A percentile compares a stretch with the other conserved stretches of the same genome.
These are phyloP conservation scores for Penicillium sp. DNA, from an alignment of 2,329 filamentous ascomycete species.

Conservation along the genomic window DNA sequence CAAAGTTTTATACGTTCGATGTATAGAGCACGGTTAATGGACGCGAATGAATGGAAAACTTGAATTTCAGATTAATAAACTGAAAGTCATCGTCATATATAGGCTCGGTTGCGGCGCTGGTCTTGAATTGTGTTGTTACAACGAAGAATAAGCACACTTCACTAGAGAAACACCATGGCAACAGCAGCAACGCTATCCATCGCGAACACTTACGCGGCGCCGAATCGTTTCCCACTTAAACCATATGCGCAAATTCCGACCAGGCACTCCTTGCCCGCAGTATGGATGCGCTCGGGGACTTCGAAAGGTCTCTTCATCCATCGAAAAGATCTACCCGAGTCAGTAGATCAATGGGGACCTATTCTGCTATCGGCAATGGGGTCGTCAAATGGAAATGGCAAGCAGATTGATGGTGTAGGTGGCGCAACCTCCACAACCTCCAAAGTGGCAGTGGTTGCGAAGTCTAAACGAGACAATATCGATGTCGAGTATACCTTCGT, in stretches of 20 bases:
- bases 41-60: background rate
- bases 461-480: slow-evolving; percentile 42
- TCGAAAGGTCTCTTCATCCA: slow-evolving; percentile 44
- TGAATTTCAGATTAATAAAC: background rate
- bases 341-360: slow-evolving; percentile 26
- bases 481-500: slow-evolving; percentile 70
- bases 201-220: background rate
- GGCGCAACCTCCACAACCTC: slow-evolving; percentile 65
- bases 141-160: background rate
- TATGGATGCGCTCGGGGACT: slow-evolving; percentile 17
- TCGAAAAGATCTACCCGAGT: slow-evolving; percentile 30
- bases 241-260: background rate
- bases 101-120: background rate
- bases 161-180: background rate
- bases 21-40: background rate
- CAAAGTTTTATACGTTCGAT: background rate
- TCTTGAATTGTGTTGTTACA: background rate
- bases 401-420: slow-evolving; percentile 69
- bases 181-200: background rate
- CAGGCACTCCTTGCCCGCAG: slow-evolving; percentile 2
- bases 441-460: slow-evolving; percentile 65
- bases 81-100: background rate
- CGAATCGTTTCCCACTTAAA: background rate
- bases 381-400: slow-evolving; percentile 29
- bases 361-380: slow-evolving; percentile 36